Base-by-base conservation (phyloP, 495 filamentous ascomycete genomes). In the Podospora sp. region DNA sequence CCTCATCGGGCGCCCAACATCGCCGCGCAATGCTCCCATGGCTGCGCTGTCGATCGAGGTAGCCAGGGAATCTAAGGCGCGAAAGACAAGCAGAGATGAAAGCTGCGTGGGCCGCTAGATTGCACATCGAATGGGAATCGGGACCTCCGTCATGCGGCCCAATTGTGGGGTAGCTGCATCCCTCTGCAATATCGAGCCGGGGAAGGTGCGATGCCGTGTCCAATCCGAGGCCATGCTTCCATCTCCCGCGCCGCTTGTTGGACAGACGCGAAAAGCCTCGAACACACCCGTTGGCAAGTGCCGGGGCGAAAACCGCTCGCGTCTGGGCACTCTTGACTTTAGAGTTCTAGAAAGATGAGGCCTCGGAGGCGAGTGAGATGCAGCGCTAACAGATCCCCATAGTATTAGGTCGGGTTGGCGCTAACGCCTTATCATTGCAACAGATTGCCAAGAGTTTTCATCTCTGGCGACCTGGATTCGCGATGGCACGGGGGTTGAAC, bases 101-200 rank as follows among this genome's bases (percentile, higher is more conserved):
- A 60, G 25, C 27, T 36, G 50, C 58, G 61, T 67, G 61, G 71
- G 62, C 61, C 60, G 56, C 27, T 57, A 74, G 65, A 76, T 72
- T 76, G 66, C 59, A 50, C 14, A 60, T 69, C 73, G 65, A 72
- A 71, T 70, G 63, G 62, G 60, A 24, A 71, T 68, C 68, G 63
- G 62, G 60, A 24, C 4, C 11, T 18, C 55, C 12, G 69, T 69
- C 62, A 71, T 67, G 62, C 65, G 64, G 60, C 63, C 63, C 71
- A 25, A 69, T 46, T 68, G 72, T 72, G 69, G 69, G 69, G 65
- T 64, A 62, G 40, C 14, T 53, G 57, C 65, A 46, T 46, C 25
- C 8, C 35, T 33, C 49, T 8, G 27, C 63, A 72, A 73, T 74
- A 71, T 70, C 73, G 50, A 69, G 58, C 71, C 69, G 64, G 62